phyloP scores from a whole-genome alignment of 495 filamentous ascomycete genomes.

The Parachaetomium inaequale region DNA sequence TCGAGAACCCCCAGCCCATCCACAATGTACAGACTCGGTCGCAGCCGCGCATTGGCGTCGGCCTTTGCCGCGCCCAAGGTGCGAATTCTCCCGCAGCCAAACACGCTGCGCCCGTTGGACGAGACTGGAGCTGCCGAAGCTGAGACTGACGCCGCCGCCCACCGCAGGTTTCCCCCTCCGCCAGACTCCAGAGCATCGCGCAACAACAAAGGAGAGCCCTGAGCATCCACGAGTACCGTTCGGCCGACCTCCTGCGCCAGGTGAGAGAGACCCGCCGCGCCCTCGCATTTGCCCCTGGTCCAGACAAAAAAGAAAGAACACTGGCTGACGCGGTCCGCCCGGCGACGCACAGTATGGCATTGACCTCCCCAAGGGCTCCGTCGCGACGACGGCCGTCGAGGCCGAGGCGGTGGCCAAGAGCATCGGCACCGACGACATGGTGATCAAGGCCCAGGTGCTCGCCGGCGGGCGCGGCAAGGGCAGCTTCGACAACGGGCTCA shows the following conservation, averaged over 20 bases:
- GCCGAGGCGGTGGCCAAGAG: slow-evolving; percentile 86
- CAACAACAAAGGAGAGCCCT: slow-evolving; percentile 75
- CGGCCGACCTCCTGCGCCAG: slow-evolving; percentile 79
- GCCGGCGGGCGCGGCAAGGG: slow-evolving; percentile 97
- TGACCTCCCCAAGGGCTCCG: slow-evolving; percentile 81
- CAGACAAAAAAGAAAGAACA: background rate
- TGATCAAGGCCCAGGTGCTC: slow-evolving; percentile 98
- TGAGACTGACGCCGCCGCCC: slow-evolving; percentile 13
- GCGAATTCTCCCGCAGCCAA: slow-evolving; percentile 12
- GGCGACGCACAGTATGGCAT: slow-evolving; percentile 72
- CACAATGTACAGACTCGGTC: slow-evolving; percentile 49
- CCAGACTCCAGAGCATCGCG: slow-evolving; percentile 43
- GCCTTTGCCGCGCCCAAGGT: slow-evolving; percentile 49
- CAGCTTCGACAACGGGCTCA: slow-evolving; percentile 94
- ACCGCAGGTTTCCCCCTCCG: slow-evolving; percentile 38
- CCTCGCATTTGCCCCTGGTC: background rate
- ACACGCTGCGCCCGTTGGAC: background rate
- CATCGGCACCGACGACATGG: slow-evolving; percentile 92
- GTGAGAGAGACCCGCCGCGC: slow-evolving; percentile 51
- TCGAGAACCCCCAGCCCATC: slow-evolving; percentile 4
- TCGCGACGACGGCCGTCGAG: slow-evolving; percentile 77
- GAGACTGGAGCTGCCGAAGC: background rate
- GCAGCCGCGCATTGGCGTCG: slow-evolving; percentile 47
- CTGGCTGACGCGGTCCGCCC: slow-evolving; percentile 14
- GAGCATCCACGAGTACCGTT: slow-evolving; percentile 96